Evolutionary conservation across 1,139 yeast genomes (phyloP).

Genomic region (Pichia sp.): DNA sequence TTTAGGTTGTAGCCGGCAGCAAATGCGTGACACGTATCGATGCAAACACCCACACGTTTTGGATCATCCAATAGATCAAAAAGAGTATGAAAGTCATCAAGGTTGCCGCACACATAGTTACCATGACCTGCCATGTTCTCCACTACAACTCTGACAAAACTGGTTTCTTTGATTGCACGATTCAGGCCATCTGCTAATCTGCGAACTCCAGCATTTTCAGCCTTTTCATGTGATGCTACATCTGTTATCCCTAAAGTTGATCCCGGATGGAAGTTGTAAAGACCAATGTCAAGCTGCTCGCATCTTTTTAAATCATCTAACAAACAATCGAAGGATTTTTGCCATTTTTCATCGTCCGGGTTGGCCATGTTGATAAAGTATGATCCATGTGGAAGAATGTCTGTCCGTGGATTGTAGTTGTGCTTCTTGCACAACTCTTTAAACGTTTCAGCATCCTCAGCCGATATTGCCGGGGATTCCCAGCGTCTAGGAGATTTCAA

Average conservation of each 20-base stretch:
- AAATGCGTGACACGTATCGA: constrained; percentile 92
- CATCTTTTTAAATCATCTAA: constrained; percentile 84
- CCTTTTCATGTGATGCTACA: constrained; percentile 60
- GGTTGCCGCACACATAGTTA: constrained; percentile 74
- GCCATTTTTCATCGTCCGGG: constrained; percentile 77
- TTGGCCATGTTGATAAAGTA: constrained; percentile 89
- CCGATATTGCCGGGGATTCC: constrained; percentile 73
- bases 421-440: constrained; percentile 54
- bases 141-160: constrained; percentile 77
- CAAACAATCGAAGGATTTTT: constrained; percentile 72
- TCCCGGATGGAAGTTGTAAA: constrained; percentile 94
- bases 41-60: constrained; percentile 82
- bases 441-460: constrained; percentile 63
- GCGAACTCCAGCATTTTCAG: constrained; percentile 25
- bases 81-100: constrained; percentile 72
- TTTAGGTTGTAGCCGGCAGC: constrained; percentile 93
- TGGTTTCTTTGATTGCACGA: constrained; percentile 66
- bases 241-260: constrained; percentile 54
- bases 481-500: constrained; percentile 87
- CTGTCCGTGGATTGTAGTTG: constrained; percentile 69
- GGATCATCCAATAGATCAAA: constrained; percentile 75
- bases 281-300: constrained; percentile 76
- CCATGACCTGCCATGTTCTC: constrained; percentile 99
- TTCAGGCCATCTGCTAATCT: constrained; percentile 72
- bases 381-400: constrained; percentile 90